phyloP scores from a whole-genome alignment of 306 rosid genomes.

The Vicia sativa region DNA sequence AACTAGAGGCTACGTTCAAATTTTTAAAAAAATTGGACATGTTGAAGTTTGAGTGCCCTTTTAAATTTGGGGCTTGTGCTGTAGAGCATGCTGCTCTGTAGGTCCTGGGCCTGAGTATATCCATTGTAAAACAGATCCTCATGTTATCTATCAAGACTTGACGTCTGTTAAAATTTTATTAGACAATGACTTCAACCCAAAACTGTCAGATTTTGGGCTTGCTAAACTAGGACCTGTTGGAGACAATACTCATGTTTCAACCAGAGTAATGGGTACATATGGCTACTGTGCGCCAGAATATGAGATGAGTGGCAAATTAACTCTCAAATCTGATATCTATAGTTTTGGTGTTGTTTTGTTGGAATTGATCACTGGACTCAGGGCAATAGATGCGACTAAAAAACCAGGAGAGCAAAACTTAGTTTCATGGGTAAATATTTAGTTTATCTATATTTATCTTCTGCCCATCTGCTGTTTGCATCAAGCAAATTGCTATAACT shows the following conservation, averaged over 20 bases:
- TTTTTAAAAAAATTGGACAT: too few species aligned
- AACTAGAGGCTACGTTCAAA: too few species aligned
- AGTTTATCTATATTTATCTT: too few species aligned
- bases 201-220: slow-evolving; percentile 95
- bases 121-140: slow-evolving; percentile 90
- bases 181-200: slow-evolving; percentile 77
- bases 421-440: slow-evolving; percentile 75
- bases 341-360: slow-evolving; percentile 95
- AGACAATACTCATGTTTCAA: slow-evolving; percentile 96
- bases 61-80: too few species aligned
- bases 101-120: too few species aligned
- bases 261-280: slow-evolving; percentile 96
- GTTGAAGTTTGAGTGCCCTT: too few species aligned
- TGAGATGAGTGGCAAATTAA: slow-evolving; percentile 95
- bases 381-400: slow-evolving; percentile 66
- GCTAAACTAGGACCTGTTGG: slow-evolving; percentile 98
- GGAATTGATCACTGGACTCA: slow-evolving; percentile 92
- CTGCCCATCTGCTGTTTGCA: too few species aligned
- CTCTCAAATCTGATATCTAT: slow-evolving; percentile 94
- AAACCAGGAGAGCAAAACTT: slow-evolving; percentile 88
- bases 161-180: slow-evolving; percentile 89
- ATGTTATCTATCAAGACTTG: slow-evolving; percentile 93
- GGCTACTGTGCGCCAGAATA: slow-evolving; percentile 99
- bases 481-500: too few species aligned
- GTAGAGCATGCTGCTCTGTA: too few species aligned